Evolutionary conservation across 1,284 basidiomycete species (phyloP).

Genomic region (Trichosporon sp.): DNA sequence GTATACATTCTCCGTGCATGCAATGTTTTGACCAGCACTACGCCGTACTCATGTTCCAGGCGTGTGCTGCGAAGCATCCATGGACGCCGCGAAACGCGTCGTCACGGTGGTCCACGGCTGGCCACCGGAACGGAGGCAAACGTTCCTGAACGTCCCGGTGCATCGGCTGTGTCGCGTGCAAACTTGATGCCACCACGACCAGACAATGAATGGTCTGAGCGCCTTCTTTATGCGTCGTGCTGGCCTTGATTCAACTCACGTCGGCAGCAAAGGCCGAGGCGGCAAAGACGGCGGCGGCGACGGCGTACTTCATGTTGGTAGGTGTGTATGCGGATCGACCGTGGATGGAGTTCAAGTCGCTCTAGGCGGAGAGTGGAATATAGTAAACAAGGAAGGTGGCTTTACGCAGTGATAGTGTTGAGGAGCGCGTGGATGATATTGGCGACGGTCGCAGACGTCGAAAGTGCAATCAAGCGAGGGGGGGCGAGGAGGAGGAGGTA

Average conservation of each 20-base stretch:
- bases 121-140: constrained; percentile 1
- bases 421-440: constrained; percentile 1
- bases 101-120: neutral
- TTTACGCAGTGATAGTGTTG: constrained; percentile 4
- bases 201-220: neutral
- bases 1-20: neutral
- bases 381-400: constrained; percentile 9
- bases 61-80: too few species aligned
- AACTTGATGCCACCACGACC: neutral
- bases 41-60: too few species aligned
- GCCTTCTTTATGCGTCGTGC: neutral
- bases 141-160: neutral
- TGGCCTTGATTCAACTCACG: constrained; percentile 8
- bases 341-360: neutral
- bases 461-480: neutral
- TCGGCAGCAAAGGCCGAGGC: constrained; percentile 9
- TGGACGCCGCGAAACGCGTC: neutral
- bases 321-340: neutral
- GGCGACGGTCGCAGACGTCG: constrained; percentile 8
- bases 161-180: neutral
- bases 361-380: neutral
- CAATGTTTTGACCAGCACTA: neutral
- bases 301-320: constrained; percentile 16
- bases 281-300: constrained; percentile 13
- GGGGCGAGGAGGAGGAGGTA: neutral